A percentile compares a stretch with the other conserved stretches of the same genome.
phyloP scores from a whole-genome alignment of 176 grass and related monocot genomes.

The Ampelocalamus luodianensis region DNA sequence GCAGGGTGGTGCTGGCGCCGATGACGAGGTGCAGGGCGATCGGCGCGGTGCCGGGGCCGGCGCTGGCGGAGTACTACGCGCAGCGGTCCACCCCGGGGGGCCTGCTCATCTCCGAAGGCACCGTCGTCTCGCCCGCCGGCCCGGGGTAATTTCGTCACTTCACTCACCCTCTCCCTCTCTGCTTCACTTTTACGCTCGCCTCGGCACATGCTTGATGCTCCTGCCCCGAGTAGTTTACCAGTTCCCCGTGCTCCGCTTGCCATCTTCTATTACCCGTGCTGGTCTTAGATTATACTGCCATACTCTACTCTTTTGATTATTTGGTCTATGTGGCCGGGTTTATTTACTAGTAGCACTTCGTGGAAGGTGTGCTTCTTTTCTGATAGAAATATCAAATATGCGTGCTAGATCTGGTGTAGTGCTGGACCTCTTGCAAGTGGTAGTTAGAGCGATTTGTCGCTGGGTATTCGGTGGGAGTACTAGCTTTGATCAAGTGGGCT shows the following conservation, averaged over 20 bases:
- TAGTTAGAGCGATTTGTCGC: neutral
- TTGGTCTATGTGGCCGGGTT: neutral
- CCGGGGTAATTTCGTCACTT: slow-evolving; percentile 69
- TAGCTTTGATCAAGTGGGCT: neutral
- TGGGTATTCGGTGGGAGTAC: neutral
- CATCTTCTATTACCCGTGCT: neutral
- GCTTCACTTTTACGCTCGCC: neutral
- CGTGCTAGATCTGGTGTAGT: slow-evolving; percentile 25
- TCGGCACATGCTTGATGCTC: slow-evolving; percentile 26
- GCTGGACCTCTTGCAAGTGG: neutral
- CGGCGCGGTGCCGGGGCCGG: slow-evolving; percentile 60
- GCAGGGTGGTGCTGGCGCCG: slow-evolving; percentile 88
- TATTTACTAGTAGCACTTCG: neutral
- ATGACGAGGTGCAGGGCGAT: slow-evolving; percentile 93
- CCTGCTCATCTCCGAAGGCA: slow-evolving; percentile 89
- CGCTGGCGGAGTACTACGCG: slow-evolving; percentile 72
- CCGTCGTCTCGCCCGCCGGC: slow-evolving; percentile 67
- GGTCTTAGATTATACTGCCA: neutral
- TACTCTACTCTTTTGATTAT: neutral
- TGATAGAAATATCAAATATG: neutral
- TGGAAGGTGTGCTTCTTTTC: neutral
- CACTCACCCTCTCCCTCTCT: neutral
- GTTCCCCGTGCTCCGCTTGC: neutral
- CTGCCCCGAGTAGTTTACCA: neutral
- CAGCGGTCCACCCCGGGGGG: slow-evolving; percentile 81